These are phyloP conservation scores for Xerocomus potaroensis DNA, from an alignment of 768 basidiomycete genomes.

Conservation along the genomic window DNA sequence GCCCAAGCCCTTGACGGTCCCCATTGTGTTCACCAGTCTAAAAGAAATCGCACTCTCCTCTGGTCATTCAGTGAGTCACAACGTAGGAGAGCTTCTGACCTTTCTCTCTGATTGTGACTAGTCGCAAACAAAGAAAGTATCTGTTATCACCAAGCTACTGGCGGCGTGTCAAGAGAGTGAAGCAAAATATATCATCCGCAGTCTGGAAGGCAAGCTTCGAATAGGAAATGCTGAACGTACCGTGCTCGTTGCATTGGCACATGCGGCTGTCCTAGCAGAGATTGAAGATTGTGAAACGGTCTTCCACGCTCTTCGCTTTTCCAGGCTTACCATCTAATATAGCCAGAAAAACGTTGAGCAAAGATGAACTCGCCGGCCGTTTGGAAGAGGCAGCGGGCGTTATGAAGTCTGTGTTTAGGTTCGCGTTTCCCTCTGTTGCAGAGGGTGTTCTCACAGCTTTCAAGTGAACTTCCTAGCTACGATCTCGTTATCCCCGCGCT, in stretches of 20 bases:
- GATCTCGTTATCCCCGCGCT: slow-evolving; percentile 90
- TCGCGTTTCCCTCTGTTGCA: slow-evolving; percentile 10
- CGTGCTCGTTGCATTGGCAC: slow-evolving; percentile 90
- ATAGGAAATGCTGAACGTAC: slow-evolving; percentile 97
- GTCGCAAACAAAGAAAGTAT: slow-evolving; percentile 95
- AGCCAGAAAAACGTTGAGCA: slow-evolving; percentile 73
- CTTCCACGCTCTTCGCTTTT: background rate
- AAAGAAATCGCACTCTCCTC: slow-evolving; percentile 84
- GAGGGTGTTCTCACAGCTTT: slow-evolving; percentile 2
- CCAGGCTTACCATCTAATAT: background rate
- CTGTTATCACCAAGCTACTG: slow-evolving; percentile 89
- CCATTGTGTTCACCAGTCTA: slow-evolving; percentile 84
- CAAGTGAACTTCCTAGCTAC: slow-evolving; percentile 88
- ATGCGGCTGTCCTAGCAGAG: slow-evolving; percentile 82
- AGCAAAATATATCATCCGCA: slow-evolving; percentile 95
- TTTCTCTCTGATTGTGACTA: slow-evolving; percentile 28
- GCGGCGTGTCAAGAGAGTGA: slow-evolving; percentile 89
- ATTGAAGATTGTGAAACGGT: slow-evolving; percentile 50
- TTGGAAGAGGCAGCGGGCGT: slow-evolving; percentile 73
- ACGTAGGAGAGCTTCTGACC: background rate
- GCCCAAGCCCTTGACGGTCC: slow-evolving; percentile 84
- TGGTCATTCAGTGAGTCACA: slow-evolving; percentile 67
- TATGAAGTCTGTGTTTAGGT: slow-evolving; percentile 95
- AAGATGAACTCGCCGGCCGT: slow-evolving; percentile 65
- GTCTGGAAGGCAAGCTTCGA: slow-evolving; percentile 92